A percentile compares a stretch with the other conserved stretches of the same genome.
phyloP scores from a whole-genome alignment of 768 basidiomycete genomes.

The Suillus plorans region DNA sequence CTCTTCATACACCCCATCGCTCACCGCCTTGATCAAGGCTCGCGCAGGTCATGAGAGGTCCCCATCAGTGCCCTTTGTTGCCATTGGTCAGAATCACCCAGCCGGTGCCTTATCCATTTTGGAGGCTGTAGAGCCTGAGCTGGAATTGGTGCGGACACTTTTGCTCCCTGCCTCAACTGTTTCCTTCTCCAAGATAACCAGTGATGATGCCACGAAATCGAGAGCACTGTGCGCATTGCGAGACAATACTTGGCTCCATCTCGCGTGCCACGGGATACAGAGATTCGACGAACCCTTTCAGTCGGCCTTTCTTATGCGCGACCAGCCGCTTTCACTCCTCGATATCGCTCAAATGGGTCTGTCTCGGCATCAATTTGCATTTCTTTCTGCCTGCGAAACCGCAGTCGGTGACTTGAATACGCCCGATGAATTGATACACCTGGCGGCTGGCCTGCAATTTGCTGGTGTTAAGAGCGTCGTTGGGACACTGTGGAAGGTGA shows the following conservation, averaged over 20 bases:
- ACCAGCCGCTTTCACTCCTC: background rate
- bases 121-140: background rate
- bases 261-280: constrained; percentile 20
- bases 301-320: constrained; percentile 4
- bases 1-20: constrained; percentile 13
- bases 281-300: constrained; percentile 12
- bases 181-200: constrained; percentile 1
- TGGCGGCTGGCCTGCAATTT: too few relatives aligned
- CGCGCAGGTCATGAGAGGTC: background rate
- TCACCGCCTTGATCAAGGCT: constrained; percentile 12
- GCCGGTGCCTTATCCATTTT: background rate
- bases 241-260: constrained; percentile 15
- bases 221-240: background rate
- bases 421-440: too few relatives aligned
- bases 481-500: too few relatives aligned
- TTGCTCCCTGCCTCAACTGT: background rate
- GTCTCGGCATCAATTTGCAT: constrained; percentile 5
- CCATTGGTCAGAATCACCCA: constrained; percentile 7
- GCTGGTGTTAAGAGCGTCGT: too few relatives aligned
- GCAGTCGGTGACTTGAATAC: background rate
- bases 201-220: background rate
- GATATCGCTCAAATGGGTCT: constrained; percentile 7
- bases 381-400: constrained; percentile 22
- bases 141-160: background rate
- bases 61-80: background rate